Conservation (phyloP, 192 early-diverging fungal genomes). For the Coemansia guatemalensis region DNA sequence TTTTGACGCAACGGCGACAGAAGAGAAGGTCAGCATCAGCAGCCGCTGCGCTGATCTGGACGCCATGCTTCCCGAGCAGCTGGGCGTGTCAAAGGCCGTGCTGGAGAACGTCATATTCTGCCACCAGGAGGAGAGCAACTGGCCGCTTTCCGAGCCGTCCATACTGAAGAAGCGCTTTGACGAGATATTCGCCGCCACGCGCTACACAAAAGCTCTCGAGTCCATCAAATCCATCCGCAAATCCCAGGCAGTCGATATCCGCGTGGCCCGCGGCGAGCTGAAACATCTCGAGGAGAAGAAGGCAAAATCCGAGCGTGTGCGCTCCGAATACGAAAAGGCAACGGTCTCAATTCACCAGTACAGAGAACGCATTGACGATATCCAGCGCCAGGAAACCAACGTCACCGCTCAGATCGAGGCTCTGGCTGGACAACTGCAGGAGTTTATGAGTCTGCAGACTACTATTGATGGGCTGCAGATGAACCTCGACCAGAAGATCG, state of each 20-base stretch:
- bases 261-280: slow-evolving; percentile 63
- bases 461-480: slow-evolving; percentile 45
- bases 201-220: slow-evolving; percentile 90
- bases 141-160: slow-evolving; percentile 90
- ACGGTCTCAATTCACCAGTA: slow-evolving; percentile 52
- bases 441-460: slow-evolving; percentile 40
- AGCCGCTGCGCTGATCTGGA: slow-evolving; percentile 85
- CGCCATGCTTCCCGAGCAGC: slow-evolving; percentile 73
- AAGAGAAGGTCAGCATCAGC: slow-evolving; percentile 72
- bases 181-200: slow-evolving; percentile 93
- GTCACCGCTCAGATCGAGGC: slow-evolving; percentile 54
- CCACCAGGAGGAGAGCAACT: slow-evolving; percentile 97
- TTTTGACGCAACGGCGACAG: slow-evolving; percentile 56
- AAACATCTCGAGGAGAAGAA: slow-evolving; percentile 67
- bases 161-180: slow-evolving; percentile 96
- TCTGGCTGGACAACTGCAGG: slow-evolving; percentile 49
- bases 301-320: slow-evolving; percentile 68
- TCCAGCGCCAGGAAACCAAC: slow-evolving; percentile 37
- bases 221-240: slow-evolving; percentile 78
- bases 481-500: slow-evolving; percentile 33
- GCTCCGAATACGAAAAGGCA: slow-evolving; percentile 33
- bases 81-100: slow-evolving; percentile 90
- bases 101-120: slow-evolving; percentile 99
- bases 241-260: slow-evolving; percentile 62
- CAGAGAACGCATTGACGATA: slow-evolving; percentile 40